A percentile compares a stretch with the other conserved stretches of the same genome.
These are phyloP conservation scores for Candida sp. DNA, from an alignment of 1,139 yeast genomes.

Conservation along the genomic window DNA sequence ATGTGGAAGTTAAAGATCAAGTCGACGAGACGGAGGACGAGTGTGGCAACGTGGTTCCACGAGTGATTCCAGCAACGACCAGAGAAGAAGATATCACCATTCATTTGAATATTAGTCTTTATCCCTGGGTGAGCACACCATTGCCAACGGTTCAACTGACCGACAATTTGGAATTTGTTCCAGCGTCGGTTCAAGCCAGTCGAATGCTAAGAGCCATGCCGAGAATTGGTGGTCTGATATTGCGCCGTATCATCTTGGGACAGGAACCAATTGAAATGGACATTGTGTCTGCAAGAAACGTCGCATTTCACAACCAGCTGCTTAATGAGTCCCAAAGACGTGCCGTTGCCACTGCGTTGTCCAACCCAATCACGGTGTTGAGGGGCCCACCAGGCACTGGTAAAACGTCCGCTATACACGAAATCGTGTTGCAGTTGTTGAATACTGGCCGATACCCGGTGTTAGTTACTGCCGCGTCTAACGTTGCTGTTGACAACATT, in stretches of 20 bases:
- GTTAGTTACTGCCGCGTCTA: conserved; percentile 74
- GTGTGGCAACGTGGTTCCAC: too few relatives aligned
- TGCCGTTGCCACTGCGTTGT: conserved; percentile 70
- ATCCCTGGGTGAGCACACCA: background rate
- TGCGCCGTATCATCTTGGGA: background rate
- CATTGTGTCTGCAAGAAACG: conserved; percentile 54
- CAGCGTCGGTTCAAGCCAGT: background rate
- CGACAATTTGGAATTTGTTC: background rate
- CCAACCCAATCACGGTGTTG: conserved; percentile 70
- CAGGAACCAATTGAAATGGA: conserved; percentile 57
- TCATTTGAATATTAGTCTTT: background rate
- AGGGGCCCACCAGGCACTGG: conserved; percentile 91
- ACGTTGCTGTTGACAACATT: conserved; percentile 75
- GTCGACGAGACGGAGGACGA: too few relatives aligned
- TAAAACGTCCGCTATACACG: conserved; percentile 72
- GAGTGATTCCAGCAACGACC: too few relatives aligned
- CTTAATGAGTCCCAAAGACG: conserved; percentile 67
- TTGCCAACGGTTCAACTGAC: background rate
- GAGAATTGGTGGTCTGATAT: background rate
- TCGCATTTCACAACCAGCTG: conserved; percentile 44
- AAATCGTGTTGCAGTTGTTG: conserved; percentile 63
- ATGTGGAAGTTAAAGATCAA: too few relatives aligned
- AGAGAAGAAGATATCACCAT: too few relatives aligned
- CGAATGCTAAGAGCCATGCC: background rate
- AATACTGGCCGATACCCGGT: conserved; percentile 62